Evolutionary conservation across 2,329 filamentous ascomycete species (phyloP), one percentile per base, ranked within the genome.

Genomic region (Ascochyta fabae): DNA sequence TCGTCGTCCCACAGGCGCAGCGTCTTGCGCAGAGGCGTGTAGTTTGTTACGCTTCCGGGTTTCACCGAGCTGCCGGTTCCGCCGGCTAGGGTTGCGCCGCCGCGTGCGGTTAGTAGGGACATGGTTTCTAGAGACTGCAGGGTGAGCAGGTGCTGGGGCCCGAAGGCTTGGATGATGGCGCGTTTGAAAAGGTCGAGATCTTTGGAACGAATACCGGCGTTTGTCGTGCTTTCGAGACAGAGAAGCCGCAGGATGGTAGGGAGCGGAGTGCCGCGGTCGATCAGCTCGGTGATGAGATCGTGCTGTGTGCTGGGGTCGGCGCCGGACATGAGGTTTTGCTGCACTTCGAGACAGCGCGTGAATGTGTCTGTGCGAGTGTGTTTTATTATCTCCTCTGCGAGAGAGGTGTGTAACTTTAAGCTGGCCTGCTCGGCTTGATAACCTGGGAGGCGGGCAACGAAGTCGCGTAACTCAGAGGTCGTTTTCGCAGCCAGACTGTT

Each of bases 381-480:
- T 70, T 96, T 95, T 82, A 96, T 93, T 49, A 99, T 95, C 64
- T 97, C 94, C 77, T 98, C 95, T 1, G 93, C 92, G 40, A 99
- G 83, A 7, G 90, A 90, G 1, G 93, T 96, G 70, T 99, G 95
- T 27, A 94, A 86, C 60, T 95, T 92, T n/a, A 96, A 80, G 68
- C 91, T 96, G 64, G 94, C 89, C 69, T 97, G 92, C 74, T 99
- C 95, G 42, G 92, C 88, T 76, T 98, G 94, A 67, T 96, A 96
- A 10, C 88, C 88, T 0, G 95, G 94, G 24, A 99, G 80, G 73
- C 96, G 96, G 66, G 88, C 88, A n/a, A 99, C 95, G 72, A 98
- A 97, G 23, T 96, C 92, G 64, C 92, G 90, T 29, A 99, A 85
- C 73, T 99, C 95, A 4, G 92, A 88, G 16, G 95, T 92, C 1